Evolutionary conservation across 2,329 filamentous ascomycete genomes (phyloP), one percentile per base, ranked within the genome.

Genomic region (Botrytis galanthina): DNA sequence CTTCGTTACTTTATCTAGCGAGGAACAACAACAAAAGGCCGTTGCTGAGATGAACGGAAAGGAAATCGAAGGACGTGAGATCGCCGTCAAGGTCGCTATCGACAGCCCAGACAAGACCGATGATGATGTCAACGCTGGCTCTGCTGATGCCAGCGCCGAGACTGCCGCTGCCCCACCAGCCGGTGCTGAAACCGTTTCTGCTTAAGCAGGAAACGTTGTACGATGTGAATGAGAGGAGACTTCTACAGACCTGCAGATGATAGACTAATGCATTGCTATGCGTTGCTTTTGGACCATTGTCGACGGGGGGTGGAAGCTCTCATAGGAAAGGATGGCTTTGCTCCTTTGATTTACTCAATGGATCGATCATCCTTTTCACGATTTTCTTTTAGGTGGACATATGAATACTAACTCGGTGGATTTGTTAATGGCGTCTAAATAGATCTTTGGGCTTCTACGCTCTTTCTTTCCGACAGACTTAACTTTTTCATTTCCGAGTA

Each of bases 1-100:
- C 78, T 99, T 99, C 84, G 96, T 99, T 77, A 98, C 94, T 75
- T 91, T 99, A 76, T 92, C 92, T 77, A 97, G 94, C 29, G 95
- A 99, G 88, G 95, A 97, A 85, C 85, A 95, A 81, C 96, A 99
- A 89, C 91, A 97, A 86, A 97, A 98, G 92, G 96, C 96, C 78
- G 97, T 98, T 78, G 83, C 86, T 71, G 96, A 99, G 88, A 99
- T 99, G 96, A 98, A 99, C 86, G 96, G 94, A 86, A 98, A 97
- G 91, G 93, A 97, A 84, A 96, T 99, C 79, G 96, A 98, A 84
- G 96, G 95, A 77, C 95, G 96, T 81, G 95, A 98, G 87, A 99
- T 99, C 80, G 96, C 96, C 78, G 96, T 99, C 89, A 99, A 99
- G 93, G 95, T 99, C 83, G 96, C 96, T 82, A 98, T 99, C 82